Evolutionary conservation across 805 yeast genomes (phyloP), one percentile per base, ranked within the genome.

Genomic region (Lipomyces japonicus): DNA sequence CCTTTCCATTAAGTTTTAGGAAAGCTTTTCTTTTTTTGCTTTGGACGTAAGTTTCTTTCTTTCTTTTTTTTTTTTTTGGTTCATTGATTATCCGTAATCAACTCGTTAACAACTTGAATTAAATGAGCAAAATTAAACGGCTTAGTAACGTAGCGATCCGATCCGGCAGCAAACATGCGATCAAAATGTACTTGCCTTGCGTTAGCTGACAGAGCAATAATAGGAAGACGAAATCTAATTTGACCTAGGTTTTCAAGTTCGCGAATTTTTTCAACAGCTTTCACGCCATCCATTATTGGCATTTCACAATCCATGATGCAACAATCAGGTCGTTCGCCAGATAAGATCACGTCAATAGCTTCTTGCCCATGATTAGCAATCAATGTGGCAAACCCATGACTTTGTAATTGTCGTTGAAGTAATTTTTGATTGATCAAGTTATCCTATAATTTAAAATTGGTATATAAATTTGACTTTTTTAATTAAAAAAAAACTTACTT

Each of bases 361-460:
- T 90, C 96, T 32, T 80, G 80, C 18, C 98, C 98, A 67, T 93
- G 95, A 57, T 85, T 81, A 0, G 96, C 97, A 62, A 91, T 79
- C 36, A 91, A 75, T 54, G 83, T 78, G 1, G 67, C 69, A 52
- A 85, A 77, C 0, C 96, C 96, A 68, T 91, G 97, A 21, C 89
- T 70, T 46, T 76, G 78, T 51, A 93, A 72, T 96, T 93, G 90
- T 48, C 97, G 72, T 61, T 78, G 81, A 63, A 90, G 86, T 14
- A 93, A 97, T 68, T 89, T 95, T 65, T 91, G 97, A 64, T 93
- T 93, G 6, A 93, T 96, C 58, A 77, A 71, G 62, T 93, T 93
- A 62, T 93, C 98, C 65, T 93, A n/a, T 4, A 19, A 18, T n/a
- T 10, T 5, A 25, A 10, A 32, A 24, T n/a, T n/a, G 25, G 41